phyloP scores from a whole-genome alignment of 2,329 filamentous ascomycete genomes.

The Fusarium palustre region DNA sequence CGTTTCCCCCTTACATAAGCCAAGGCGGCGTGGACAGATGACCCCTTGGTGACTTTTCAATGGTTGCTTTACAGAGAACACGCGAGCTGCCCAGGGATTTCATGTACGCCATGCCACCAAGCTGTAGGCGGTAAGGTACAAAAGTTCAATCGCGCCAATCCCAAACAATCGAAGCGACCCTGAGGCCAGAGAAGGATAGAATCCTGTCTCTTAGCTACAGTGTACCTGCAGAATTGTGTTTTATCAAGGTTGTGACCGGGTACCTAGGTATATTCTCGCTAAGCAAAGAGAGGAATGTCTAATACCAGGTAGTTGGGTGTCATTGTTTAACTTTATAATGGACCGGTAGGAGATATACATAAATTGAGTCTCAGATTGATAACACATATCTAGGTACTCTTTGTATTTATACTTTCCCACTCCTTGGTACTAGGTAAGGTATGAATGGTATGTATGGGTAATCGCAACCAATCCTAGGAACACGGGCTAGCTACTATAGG shows the following conservation, averaged over 20 bases:
- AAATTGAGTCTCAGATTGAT: neutral
- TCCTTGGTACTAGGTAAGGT: no score
- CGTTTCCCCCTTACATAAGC: slow-evolving; percentile 22
- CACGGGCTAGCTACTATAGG: neutral
- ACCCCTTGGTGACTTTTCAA: slow-evolving; percentile 24
- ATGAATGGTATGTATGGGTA: neutral
- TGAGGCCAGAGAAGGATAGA: slow-evolving; percentile 21
- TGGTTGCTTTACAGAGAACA: slow-evolving; percentile 34
- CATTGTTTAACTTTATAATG: neutral
- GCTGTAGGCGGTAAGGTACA: slow-evolving; percentile 39
- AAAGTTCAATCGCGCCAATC: slow-evolving; percentile 40
- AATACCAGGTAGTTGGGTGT: neutral
- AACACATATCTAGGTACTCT: neutral
- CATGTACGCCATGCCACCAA: slow-evolving; percentile 33
- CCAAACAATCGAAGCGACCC: slow-evolving; percentile 12
- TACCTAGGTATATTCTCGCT: neutral
- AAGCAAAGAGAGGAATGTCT: neutral
- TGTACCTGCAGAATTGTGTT: slow-evolving; percentile 38
- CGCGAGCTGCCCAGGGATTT: slow-evolving; percentile 38
- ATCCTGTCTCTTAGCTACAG: slow-evolving; percentile 30
- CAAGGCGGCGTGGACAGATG: neutral
- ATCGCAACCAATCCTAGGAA: neutral
- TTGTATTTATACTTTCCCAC: neutral
- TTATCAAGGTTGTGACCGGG: slow-evolving; percentile 10
- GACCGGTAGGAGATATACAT: neutral